Conservation (phyloP, 441 rosid genomes). For the Gossypium davidsonii region DNA sequence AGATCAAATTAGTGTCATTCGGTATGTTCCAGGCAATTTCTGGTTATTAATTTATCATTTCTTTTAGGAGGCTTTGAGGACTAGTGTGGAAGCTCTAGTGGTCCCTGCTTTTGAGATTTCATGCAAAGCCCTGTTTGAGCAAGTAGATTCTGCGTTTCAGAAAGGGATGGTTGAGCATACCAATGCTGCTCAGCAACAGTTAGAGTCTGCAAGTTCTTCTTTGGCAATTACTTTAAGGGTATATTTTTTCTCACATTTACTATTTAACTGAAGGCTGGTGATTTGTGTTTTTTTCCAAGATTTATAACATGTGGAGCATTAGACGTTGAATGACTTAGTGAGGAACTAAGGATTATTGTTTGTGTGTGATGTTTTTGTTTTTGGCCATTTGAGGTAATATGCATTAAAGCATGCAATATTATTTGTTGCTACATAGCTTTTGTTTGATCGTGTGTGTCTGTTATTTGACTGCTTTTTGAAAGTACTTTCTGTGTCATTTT, state of each 20-base stretch:
- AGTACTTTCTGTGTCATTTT: background rate
- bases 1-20: constrained; percentile 6
- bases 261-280: background rate
- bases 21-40: constrained; percentile 7
- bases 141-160: constrained; percentile 58
- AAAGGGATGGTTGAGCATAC: constrained; percentile 58
- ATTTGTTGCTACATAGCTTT: background rate
- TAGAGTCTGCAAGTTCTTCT: constrained; percentile 49
- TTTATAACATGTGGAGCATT: background rate
- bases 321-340: background rate
- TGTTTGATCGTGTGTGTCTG: background rate
- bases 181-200: constrained; percentile 46
- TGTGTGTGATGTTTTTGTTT: background rate
- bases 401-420: background rate
- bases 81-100: constrained; percentile 46
- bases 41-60: constrained; percentile 14
- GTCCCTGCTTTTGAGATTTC: constrained; percentile 66
- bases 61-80: constrained; percentile 47
- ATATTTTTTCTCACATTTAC: constrained; percentile 4
- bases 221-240: constrained; percentile 55
- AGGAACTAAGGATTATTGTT: background rate
- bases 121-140: constrained; percentile 62
- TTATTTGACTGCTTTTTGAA: background rate
- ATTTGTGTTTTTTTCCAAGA: background rate
- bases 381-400: background rate